A percentile compares a stretch with the other conserved stretches of the same genome.
These are phyloP conservation scores for Eremochloa ophiuroides DNA, from an alignment of 176 grass and related monocot genomes.

Conservation along the genomic window DNA sequence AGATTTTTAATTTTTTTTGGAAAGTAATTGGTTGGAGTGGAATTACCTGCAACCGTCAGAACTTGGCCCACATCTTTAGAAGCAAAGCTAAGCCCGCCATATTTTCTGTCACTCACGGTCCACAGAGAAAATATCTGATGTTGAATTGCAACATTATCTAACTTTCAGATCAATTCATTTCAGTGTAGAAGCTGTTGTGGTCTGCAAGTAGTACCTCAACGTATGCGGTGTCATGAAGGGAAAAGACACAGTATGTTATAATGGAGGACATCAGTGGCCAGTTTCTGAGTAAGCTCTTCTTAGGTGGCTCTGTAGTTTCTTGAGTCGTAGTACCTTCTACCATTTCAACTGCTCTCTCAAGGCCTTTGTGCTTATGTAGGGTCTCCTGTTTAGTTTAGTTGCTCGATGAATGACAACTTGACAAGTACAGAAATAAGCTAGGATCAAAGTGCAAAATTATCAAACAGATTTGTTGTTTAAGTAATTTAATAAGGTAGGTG, in stretches of 20 bases:
- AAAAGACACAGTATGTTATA: slow-evolving; percentile 59
- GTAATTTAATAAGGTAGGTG: neutral
- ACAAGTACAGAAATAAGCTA: neutral
- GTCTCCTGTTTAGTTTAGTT: slow-evolving; percentile 55
- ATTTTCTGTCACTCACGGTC: slow-evolving; percentile 71
- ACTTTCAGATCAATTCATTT: neutral
- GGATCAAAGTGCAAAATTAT: neutral
- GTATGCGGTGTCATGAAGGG: slow-evolving; percentile 74
- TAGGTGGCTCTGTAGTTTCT: slow-evolving; percentile 20
- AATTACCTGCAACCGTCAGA: slow-evolving; percentile 71
- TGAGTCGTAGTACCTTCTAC: slow-evolving; percentile 19
- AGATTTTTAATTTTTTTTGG: neutral
- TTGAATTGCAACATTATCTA: neutral
- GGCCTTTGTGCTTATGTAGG: slow-evolving; percentile 59
- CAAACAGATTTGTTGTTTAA: neutral
- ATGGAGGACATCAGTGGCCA: slow-evolving; percentile 86
- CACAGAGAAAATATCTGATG: slow-evolving; percentile 90
- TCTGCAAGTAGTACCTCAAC: slow-evolving; percentile 42
- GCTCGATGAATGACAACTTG: neutral
- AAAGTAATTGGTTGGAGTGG: neutral
- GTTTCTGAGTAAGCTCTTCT: slow-evolving; percentile 62
- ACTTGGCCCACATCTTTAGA: slow-evolving; percentile 71
- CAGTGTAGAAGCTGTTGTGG: neutral
- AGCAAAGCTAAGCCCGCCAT: slow-evolving; percentile 72
- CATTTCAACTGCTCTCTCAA: slow-evolving; percentile 22